Evolutionary conservation across 2,329 filamentous ascomycete species (phyloP).

Genomic region (Trichothecium sympodiale): DNA sequence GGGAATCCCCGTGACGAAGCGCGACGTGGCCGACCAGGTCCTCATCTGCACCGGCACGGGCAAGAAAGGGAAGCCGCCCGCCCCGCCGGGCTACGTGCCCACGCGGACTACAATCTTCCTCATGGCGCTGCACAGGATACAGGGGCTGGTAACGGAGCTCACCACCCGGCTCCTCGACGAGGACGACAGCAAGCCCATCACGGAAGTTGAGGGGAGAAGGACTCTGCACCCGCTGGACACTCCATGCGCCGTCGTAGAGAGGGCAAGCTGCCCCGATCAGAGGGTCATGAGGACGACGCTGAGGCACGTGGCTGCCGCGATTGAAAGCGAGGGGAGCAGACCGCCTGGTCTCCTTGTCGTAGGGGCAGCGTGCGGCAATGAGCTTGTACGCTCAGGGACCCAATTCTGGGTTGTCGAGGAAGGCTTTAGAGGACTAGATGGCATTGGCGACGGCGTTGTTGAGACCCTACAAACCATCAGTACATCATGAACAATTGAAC

Average conservation of each 20-base stretch:
- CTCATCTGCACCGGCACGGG: constrained; percentile 95
- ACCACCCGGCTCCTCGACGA: constrained; percentile 31
- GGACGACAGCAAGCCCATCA: constrained; percentile 11
- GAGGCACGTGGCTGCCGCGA: constrained; percentile 64
- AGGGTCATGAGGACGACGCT: constrained; percentile 83
- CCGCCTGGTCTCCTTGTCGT: constrained; percentile 85
- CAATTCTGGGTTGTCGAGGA: constrained; percentile 70
- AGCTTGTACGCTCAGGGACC: constrained; percentile 37
- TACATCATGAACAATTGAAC: too few relatives aligned
- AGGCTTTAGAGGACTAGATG: constrained; percentile 65
- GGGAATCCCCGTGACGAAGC: constrained; percentile 76
- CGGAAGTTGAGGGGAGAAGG: constrained; percentile 19
- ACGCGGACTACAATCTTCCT: constrained; percentile 83
- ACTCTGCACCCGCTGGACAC: constrained; percentile 61
- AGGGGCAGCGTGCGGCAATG: constrained; percentile 64
- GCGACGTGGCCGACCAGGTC: constrained; percentile 83
- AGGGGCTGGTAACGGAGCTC: constrained; percentile 61
- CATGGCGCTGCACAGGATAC: constrained; percentile 85
- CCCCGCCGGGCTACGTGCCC: constrained; percentile 67
- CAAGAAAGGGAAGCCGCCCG: constrained; percentile 71
- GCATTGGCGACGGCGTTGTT: constrained; percentile 6
- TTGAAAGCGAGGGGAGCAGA: constrained; percentile 80
- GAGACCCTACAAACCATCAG: neutral
- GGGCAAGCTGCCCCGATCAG: constrained; percentile 90
- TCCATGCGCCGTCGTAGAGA: constrained; percentile 85